Evolutionary conservation across 2,329 filamentous ascomycete species (phyloP).

Genomic region (Fusarium sp.): DNA sequence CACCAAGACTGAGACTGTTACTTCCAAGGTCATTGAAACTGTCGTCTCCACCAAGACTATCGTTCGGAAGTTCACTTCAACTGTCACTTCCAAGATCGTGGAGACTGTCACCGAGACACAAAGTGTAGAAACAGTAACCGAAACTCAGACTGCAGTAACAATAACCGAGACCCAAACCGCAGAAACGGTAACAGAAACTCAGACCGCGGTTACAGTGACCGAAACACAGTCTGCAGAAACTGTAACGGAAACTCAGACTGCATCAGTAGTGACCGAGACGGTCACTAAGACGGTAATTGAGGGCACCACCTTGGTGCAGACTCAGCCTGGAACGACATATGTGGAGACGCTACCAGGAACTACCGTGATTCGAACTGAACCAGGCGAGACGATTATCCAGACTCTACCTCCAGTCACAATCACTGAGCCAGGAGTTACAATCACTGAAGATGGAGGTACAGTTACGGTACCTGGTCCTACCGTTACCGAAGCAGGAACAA

Average conservation of each 20-base stretch:
- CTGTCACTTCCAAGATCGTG: background rate
- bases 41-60: background rate
- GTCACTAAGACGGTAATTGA: background rate
- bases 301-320: conserved; percentile 16
- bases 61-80: background rate
- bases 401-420: background rate
- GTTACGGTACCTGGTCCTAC: conserved; percentile 3
- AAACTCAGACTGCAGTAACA: background rate
- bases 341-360: background rate
- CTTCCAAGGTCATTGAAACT: conserved; percentile 7
- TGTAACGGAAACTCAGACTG: conserved; percentile 2
- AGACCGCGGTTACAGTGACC: background rate
- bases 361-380: conserved; percentile 5
- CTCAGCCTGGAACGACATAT: background rate
- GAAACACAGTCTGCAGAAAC: background rate
- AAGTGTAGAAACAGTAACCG: background rate
- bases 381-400: conserved; percentile 4
- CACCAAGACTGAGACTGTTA: background rate
- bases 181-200: conserved; percentile 1
- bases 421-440: conserved; percentile 5
- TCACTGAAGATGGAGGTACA: conserved; percentile 6
- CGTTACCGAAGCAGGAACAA: background rate
- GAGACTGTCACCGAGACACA: background rate
- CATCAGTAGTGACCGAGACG: background rate
- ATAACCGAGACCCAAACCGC: background rate